Evolutionary conservation across 495 filamentous ascomycete genomes (phyloP), one percentile per base, ranked within the genome.

Genomic region (Friedmanniomyces endolithicus): DNA sequence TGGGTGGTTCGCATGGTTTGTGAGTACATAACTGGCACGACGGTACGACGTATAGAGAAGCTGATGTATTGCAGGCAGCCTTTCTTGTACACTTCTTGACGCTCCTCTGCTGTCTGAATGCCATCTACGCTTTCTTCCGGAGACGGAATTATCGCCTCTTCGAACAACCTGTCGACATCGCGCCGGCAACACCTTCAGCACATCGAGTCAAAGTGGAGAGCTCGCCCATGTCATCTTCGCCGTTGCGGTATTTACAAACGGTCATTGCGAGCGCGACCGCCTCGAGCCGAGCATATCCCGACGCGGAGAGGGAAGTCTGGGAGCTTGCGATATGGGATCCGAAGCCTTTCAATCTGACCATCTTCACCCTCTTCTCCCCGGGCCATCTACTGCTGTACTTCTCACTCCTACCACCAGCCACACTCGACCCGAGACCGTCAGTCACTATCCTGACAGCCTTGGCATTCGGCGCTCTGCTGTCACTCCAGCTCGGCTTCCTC

Each of bases 281-380:
- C 14, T 80, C 87, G 52, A 78, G 83, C 48, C 80, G 89, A 64
- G 82, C 88, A 16, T 86, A 95, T 66, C 89, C 90, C 1, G 85
- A 94, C 72, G 77, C 81, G 40, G 79, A 81, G 22, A 76, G 84
- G 2, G 92, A 98, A 69, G 92, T 98, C 22, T 97, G 94, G 94
- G 89, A 98, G 69, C 67, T 98, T 50, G 78, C 83, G 0, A 78
- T 97, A 16, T 98, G 92, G 92, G 89, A 97, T 63, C 92, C 92
- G 14, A 74, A 86, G 25, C 88, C 92, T 8, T 74, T 94, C 35
- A 87, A 82, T 48, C 68, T 96, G 48, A 80, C 82, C 3, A 70
- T 96, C 3, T 92, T 97, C 65, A 94, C 85, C 60, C 72, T 92
- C 45, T 95, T 98, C 71, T 94, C 88, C 62, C 92, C 92, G 0